Base-by-base conservation (phyloP, 106 monocot genomes). In the Acanthochlamys bracteata region DNA sequence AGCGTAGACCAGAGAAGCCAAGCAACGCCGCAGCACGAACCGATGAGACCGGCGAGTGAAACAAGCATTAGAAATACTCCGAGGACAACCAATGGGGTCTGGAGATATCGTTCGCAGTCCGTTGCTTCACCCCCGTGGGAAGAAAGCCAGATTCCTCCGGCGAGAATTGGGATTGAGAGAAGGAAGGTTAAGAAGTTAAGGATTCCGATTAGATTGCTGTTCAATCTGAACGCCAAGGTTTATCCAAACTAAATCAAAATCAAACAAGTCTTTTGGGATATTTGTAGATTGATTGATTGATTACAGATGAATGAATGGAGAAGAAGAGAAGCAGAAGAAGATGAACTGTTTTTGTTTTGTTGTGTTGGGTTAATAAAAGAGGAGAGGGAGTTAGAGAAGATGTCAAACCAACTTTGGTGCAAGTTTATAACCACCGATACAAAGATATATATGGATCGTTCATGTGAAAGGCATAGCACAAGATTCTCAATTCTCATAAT, bases 1-100 rank as follows among this genome's bases (percentile, higher is more conserved):
- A 10, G 79, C 68, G 72, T 84, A 84, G 42, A 76, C 84, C 84
- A 76, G 25, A 84, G 69, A 43, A 84, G 76, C 22, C 56, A 74
- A 3, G 73, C 46, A 27, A 54, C 25, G 53, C 64, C 33, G 52
- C 67, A 69, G 59, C 80, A 80, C 13, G 39, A 61, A 4, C 33
- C 63, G 17, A 40, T n/a, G 17, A 62, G 49, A 24, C 63, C 61
- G 24, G 61, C 24, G n/a, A 43, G 7, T 19, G 53, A 63, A 15
- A 71, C 10, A 3, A 54, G 20, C 1, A 71, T 21, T 10, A 71
- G 63, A 4, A 33, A 61, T 40, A 39, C 23, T 8, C 43, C 71
- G 55, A 63, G 10, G 26, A 43, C 43, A 3, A 45, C 25, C 45
- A 73, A 76, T 69, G 68, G 68, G 20, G 39, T 58, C 7, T 40